These are phyloP conservation scores for Eremomyces bilateralis DNA, from an alignment of 495 filamentous ascomycete genomes.

Conservation along the genomic window DNA sequence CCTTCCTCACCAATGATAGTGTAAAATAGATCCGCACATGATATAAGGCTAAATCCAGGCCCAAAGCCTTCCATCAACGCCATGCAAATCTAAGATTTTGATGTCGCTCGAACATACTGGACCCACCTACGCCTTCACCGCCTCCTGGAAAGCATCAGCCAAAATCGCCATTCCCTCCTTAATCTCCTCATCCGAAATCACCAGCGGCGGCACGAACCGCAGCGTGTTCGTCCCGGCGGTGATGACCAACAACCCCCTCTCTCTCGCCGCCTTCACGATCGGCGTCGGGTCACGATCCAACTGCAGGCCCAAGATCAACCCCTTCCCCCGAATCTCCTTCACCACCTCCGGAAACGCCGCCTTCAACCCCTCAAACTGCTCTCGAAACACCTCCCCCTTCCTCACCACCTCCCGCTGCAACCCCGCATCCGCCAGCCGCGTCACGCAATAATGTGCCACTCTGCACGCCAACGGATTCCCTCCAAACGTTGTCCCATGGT, in stretches of 20 bases:
- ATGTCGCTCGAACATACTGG: too few species aligned
- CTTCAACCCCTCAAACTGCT: constrained; percentile 39
- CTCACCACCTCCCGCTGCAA: constrained; percentile 40
- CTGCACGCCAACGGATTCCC: constrained; percentile 80
- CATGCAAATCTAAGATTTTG: too few species aligned
- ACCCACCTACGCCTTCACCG: too few species aligned
- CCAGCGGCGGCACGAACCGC: constrained; percentile 23
- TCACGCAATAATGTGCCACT: constrained; percentile 63
- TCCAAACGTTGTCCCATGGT: constrained; percentile 94
- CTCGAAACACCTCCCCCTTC: constrained; percentile 42
- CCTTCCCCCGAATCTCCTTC: constrained; percentile 58
- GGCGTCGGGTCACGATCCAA: constrained; percentile 42
- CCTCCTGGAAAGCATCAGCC: constrained; percentile 41
- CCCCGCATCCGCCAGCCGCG: constrained; percentile 39
- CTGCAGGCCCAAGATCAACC: constrained; percentile 72
- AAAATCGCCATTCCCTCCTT: constrained; percentile 51
- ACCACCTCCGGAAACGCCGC: constrained; percentile 48
- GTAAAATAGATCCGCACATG: too few species aligned
- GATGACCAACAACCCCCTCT: constrained; percentile 76
- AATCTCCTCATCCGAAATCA: constrained; percentile 57
- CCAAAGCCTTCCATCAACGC: too few species aligned
- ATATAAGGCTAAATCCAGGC: too few species aligned
- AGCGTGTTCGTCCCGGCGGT: constrained; percentile 61
- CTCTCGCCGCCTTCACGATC: constrained; percentile 64
- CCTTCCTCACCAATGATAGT: too few species aligned